Conservation (phyloP, 352 stramenopile species). For the Globisporangium nodosum region DNA sequence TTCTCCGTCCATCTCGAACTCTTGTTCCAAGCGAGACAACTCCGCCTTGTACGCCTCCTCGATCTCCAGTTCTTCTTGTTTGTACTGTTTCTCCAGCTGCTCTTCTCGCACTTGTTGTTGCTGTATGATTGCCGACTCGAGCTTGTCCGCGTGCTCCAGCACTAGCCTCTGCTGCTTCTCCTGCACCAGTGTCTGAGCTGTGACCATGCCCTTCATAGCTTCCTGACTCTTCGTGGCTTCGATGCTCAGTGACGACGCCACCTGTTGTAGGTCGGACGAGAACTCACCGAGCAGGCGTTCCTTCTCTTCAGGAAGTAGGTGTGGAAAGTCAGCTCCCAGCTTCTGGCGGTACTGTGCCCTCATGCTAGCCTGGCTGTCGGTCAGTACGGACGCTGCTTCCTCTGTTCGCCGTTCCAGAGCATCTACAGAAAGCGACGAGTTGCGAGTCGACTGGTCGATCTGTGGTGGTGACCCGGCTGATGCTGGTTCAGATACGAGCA, state of each 20-base stretch:
- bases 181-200: constrained; percentile 20
- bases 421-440: not conserved
- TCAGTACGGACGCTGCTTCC: constrained; percentile 6
- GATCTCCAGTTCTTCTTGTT: constrained; percentile 38
- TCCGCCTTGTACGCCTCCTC: constrained; percentile 52
- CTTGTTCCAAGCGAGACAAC: constrained; percentile 35
- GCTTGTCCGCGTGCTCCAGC: constrained; percentile 10
- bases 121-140: constrained; percentile 14
- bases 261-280: constrained; percentile 31
- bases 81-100: constrained; percentile 34
- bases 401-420: constrained; percentile 6
- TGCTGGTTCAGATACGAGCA: constrained; percentile 12
- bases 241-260: constrained; percentile 40
- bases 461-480: too few species aligned
- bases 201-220: constrained; percentile 30
- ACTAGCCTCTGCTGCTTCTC: constrained; percentile 18
- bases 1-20: constrained; percentile 32
- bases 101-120: constrained; percentile 24
- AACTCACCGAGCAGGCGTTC: constrained; percentile 51
- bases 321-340: constrained; percentile 32
- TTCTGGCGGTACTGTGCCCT: constrained; percentile 32
- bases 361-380: constrained; percentile 21
- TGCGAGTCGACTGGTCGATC: not conserved
- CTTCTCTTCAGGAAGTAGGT: constrained; percentile 40
- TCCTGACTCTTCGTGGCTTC: constrained; percentile 42